phyloP scores from a whole-genome alignment of 352 stramenopile genomes.

The Phytopythium cucurbitacearum region DNA sequence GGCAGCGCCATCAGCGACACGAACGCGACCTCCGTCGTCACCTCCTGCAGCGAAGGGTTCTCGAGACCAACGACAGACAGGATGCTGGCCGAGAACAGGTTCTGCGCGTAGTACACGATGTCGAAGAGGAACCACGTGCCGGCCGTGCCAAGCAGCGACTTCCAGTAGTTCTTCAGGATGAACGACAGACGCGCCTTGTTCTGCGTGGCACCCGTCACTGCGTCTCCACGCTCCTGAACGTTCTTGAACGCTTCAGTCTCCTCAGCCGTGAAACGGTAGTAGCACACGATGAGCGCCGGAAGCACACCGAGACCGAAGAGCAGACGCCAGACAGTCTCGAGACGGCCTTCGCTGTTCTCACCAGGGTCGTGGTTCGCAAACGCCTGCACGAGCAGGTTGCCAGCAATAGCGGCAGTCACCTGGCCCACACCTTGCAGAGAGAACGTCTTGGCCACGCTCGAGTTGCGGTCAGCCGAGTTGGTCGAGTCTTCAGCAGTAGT shows the following conservation, averaged over 20 bases:
- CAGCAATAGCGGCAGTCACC: constrained; percentile 46
- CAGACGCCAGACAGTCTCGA: constrained; percentile 62
- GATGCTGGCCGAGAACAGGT: constrained; percentile 48
- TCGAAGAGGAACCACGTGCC: constrained; percentile 68
- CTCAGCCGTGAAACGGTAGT: constrained; percentile 56
- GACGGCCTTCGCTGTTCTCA: constrained; percentile 26
- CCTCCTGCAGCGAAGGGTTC: constrained; percentile 23
- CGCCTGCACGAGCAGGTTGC: constrained; percentile 49
- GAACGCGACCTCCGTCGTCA: constrained; percentile 36
- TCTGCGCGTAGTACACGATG: constrained; percentile 59
- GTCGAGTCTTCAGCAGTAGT: constrained; percentile 54
- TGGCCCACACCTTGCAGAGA: constrained; percentile 58
- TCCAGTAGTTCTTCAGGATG: constrained; percentile 31
- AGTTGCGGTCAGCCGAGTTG: constrained; percentile 33
- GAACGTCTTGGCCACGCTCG: constrained; percentile 46
- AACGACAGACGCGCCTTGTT: constrained; percentile 16
- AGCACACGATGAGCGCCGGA: constrained; percentile 57
- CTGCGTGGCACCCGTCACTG: background rate
- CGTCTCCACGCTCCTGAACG: constrained; percentile 10
- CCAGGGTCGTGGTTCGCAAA: constrained; percentile 31
- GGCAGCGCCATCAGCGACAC: constrained; percentile 58
- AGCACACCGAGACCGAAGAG: constrained; percentile 64
- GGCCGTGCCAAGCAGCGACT: constrained; percentile 32
- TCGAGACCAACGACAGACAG: constrained; percentile 31
- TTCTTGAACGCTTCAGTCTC: constrained; percentile 49